Conservation (phyloP, 495 filamentous ascomycete genomes). For the Choiromyces venosus region DNA sequence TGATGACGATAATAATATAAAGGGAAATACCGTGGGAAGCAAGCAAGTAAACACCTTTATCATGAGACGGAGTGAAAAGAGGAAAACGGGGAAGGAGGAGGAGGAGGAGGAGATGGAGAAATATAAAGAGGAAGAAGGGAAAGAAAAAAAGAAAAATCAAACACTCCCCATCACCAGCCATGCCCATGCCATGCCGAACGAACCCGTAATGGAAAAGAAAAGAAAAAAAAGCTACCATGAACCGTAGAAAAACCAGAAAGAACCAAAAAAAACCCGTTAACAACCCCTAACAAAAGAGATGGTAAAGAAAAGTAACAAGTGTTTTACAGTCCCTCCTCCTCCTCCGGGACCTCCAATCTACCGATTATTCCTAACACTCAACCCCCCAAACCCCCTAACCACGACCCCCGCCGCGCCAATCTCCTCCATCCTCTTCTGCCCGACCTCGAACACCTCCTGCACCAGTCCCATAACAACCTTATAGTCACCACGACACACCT, state of each 20-base stretch:
- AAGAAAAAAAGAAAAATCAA: not conserved
- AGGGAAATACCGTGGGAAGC: not conserved
- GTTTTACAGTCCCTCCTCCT: not conserved
- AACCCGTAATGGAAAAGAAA: constrained; percentile 1
- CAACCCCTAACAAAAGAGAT: not conserved
- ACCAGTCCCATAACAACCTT: constrained; percentile 34
- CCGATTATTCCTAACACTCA: constrained; percentile 1
- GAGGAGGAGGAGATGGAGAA: not conserved
- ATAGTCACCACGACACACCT: constrained; percentile 35
- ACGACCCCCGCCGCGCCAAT: constrained; percentile 22
- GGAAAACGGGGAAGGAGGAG: not conserved
- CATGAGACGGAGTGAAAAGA: not conserved
- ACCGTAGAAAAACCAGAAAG: constrained; percentile 1
- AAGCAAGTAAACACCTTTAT: not conserved
- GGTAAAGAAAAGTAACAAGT: not conserved
- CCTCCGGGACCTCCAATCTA: not conserved
- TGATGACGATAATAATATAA: not conserved
- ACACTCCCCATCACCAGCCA: not conserved
- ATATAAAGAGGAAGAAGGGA: not conserved
- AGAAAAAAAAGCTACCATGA: constrained; percentile 2
- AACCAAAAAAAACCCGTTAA: constrained; percentile 2
- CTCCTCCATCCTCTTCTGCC: constrained; percentile 31
- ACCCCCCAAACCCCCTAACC: constrained; percentile 14
- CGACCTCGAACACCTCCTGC: constrained; percentile 32
- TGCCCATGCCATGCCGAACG: constrained; percentile 10